Percentiles rank a stretch among this genome's conserved stretches.
Conservation (phyloP, 164 flowering plant species). For the Magnolia changhungtana region DNA sequence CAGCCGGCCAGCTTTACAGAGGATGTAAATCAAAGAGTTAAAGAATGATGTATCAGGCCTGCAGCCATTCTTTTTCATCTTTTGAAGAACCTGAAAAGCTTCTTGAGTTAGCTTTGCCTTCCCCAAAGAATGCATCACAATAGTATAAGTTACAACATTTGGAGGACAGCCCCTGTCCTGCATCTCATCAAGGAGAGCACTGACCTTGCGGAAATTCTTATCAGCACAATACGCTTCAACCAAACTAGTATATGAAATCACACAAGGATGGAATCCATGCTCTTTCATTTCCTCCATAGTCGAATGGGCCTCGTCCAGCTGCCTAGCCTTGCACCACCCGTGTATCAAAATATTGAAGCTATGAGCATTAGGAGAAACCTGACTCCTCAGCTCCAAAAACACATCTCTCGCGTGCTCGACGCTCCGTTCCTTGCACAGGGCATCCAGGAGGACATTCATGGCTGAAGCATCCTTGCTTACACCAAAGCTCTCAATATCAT, state of each 20-base stretch:
- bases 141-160: slow-evolving; percentile 51
- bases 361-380: slow-evolving; percentile 28
- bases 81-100: slow-evolving; percentile 52
- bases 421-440: slow-evolving; percentile 50
- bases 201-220: slow-evolving; percentile 55
- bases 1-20: slow-evolving; percentile 47
- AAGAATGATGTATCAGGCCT: slow-evolving; percentile 50
- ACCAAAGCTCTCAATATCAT: slow-evolving; percentile 42
- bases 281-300: slow-evolving; percentile 47
- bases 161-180: slow-evolving; percentile 45
- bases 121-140: slow-evolving; percentile 54
- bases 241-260: slow-evolving; percentile 50
- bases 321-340: slow-evolving; percentile 56
- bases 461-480: slow-evolving; percentile 35
- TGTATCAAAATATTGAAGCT: slow-evolving; percentile 60
- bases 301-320: slow-evolving; percentile 40
- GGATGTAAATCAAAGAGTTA: slow-evolving; percentile 47
- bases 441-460: slow-evolving; percentile 49
- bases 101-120: slow-evolving; percentile 46
- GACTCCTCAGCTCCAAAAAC: slow-evolving; percentile 41
- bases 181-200: slow-evolving; percentile 49
- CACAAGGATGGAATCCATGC: slow-evolving; percentile 47
- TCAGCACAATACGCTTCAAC: slow-evolving; percentile 49
- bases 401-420: slow-evolving; percentile 46
- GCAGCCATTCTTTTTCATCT: slow-evolving; percentile 47